Evolutionary conservation across 2,329 filamentous ascomycete species (phyloP), one percentile per base, ranked within the genome.

Genomic region (Paraconiothyrium brasiliense): DNA sequence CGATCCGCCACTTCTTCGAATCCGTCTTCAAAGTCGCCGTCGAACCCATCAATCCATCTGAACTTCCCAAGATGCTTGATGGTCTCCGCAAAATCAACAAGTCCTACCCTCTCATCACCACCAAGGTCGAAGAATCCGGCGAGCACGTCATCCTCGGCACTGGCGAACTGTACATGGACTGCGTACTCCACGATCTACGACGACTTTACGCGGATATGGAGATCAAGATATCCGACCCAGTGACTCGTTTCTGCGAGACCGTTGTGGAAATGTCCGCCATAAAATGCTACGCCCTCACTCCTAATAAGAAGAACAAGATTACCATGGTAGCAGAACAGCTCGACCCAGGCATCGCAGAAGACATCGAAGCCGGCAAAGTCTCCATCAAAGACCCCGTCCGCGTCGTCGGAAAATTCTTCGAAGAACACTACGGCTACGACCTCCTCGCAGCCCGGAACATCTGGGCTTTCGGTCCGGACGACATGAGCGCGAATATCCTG

Each of bases 91-190:
- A 97, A 76, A 91, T 99, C 80, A 97, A 97, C 84, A 99, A 99
- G 80, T 97, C 92, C 71, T 99, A 98, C 71, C 95, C 95, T 34
- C 86, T 99, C 30, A 92, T 98, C 70, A 92, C 92, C 13, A 99
- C 95, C 4, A 98, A 98, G 78, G 95, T 99, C 3, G 95, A 99
- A 78, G 95, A 99, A 80, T 97, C 93, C 1, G 95, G 95, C 54
- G 95, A 99, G 79, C 95, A 99, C 76, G 90, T 99, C 67, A 86
- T 99, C 50, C 87, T 99, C 4, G 95, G 95, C 27, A 99, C 95
- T 0, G 95, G 95, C 62, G 95, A 99, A 78, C 84, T 99, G n/a
- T 99, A 99, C 82, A 98, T 99, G 94, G 95, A 99, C 78, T 99
- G 95, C 73, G 94, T 99, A 3, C 85, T 99, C 49, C 95, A 99